Evolutionary conservation across 2,329 filamentous ascomycete species (phyloP).

Genomic region (Colletotrichum truncatum): DNA sequence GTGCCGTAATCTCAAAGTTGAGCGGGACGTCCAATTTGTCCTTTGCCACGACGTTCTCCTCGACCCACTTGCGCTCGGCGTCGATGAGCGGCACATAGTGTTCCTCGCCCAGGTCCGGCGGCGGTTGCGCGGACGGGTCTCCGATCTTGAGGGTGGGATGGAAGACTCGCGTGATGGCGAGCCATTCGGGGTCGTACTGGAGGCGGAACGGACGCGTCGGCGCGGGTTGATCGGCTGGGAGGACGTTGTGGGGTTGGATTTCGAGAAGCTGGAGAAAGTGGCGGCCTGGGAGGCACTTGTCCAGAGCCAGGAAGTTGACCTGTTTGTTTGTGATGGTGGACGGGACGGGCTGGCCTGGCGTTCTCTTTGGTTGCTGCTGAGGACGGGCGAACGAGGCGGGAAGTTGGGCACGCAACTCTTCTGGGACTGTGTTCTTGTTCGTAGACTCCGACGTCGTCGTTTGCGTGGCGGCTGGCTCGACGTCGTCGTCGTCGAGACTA

Average conservation of each 20-base stretch:
- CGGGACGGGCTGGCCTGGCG: conserved; percentile 72
- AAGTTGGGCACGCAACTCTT: conserved; percentile 76
- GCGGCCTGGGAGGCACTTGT: conserved; percentile 85
- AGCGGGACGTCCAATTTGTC: conserved; percentile 75
- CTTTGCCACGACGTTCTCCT: conserved; percentile 73
- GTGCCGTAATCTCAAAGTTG: conserved; percentile 82
- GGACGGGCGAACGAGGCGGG: conserved; percentile 76
- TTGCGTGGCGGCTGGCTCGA: conserved; percentile 42
- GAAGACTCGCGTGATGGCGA: conserved; percentile 90
- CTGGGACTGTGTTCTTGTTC: conserved; percentile 55
- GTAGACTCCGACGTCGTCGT: background rate
- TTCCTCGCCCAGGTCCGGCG: conserved; percentile 73
- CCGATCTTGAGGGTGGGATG: conserved; percentile 72
- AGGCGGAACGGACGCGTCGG: conserved; percentile 64
- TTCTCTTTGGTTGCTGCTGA: conserved; percentile 44
- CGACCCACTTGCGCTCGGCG: conserved; percentile 79
- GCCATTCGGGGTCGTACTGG: conserved; percentile 92
- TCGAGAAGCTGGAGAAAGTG: conserved; percentile 85
- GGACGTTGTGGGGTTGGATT: conserved; percentile 53
- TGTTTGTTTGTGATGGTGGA: conserved; percentile 78
- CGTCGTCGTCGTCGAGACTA: conserved; percentile 71
- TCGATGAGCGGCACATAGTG: conserved; percentile 75
- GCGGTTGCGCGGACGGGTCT: conserved; percentile 59
- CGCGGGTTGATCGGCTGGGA: conserved; percentile 30
- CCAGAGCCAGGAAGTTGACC: conserved; percentile 87